Evolutionary conservation across 2,329 filamentous ascomycete species (phyloP).

Genomic region (Myriosclerotinia scirpicola): DNA sequence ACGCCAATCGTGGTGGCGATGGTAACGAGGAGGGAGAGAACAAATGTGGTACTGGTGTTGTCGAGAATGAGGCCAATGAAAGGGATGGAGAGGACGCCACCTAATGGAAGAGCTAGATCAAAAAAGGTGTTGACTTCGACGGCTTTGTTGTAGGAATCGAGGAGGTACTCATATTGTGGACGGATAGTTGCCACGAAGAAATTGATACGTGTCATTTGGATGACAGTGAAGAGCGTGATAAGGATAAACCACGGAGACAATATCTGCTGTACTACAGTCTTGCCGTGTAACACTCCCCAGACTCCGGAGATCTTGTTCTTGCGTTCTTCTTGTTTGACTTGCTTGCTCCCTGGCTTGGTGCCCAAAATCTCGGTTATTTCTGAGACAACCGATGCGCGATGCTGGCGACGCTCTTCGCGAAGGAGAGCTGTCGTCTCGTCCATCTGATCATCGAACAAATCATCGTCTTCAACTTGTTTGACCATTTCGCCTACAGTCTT

Average conservation of each 20-base stretch:
- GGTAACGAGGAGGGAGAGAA: slow-evolving; percentile 68
- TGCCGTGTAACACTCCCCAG: slow-evolving; percentile 81
- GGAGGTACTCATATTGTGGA: slow-evolving; percentile 75
- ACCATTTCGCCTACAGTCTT: slow-evolving; percentile 85
- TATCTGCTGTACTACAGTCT: slow-evolving; percentile 71
- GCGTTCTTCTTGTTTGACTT: slow-evolving; percentile 65
- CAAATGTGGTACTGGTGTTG: slow-evolving; percentile 68
- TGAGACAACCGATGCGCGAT: slow-evolving; percentile 46
- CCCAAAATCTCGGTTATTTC: slow-evolving; percentile 76
- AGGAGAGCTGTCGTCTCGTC: slow-evolving; percentile 48
- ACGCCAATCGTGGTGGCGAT: slow-evolving; percentile 74
- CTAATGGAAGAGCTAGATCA: slow-evolving; percentile 79
- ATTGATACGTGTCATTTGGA: slow-evolving; percentile 82
- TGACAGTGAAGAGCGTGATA: slow-evolving; percentile 73
- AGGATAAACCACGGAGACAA: slow-evolving; percentile 79
- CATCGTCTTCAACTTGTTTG: slow-evolving; percentile 62
- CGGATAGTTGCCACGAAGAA: slow-evolving; percentile 89
- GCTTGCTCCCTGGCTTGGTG: slow-evolving; percentile 59
- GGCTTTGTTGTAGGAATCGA: slow-evolving; percentile 61
- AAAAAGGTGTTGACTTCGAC: slow-evolving; percentile 79
- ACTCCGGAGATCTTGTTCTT: slow-evolving; percentile 69
- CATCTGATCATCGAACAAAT: slow-evolving; percentile 53
- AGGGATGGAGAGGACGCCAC: slow-evolving; percentile 80
- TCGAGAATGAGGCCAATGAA: slow-evolving; percentile 83
- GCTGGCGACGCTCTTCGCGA: slow-evolving; percentile 51